Evolutionary conservation across 169 alveolate genomes (phyloP), one percentile per base, ranked within the genome.

Genomic region (Cryptosporidium ubiquitum): DNA sequence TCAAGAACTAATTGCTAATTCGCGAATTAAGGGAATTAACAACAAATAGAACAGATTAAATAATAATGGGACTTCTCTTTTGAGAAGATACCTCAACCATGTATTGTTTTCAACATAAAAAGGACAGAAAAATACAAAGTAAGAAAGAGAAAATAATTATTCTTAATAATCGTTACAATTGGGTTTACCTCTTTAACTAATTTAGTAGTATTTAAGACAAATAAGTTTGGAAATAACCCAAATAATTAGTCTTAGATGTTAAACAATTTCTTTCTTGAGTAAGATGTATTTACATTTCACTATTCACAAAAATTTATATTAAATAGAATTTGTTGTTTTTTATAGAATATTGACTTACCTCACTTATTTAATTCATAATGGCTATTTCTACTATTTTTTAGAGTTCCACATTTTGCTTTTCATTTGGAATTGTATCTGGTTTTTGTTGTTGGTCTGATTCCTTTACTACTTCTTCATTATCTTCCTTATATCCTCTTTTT

Each of bases 401-500:
- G 66, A n/a, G 66, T 47, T 1, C 20, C 16, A 5, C 20, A 35
- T 23, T 26, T 55, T 55, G 37, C 4, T 6, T 26, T 7, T 9
- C 37, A 55, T 20, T 55, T 51, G 61, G 3, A 51, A 10, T 14
- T 2, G 61, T 5, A n/a, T 3, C 61, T 23, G 37, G 35, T 10
- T 55, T 26, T 55, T 55, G 66, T 10, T 55, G 14, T 55, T 55
- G 44, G 18, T 37, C 44, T 31, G 73, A 33, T 33, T 66, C 73
- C 29, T 33, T 37, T 16, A 0, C 52, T 9, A 29, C 64, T 39
- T 69, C 4, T n/a, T 20, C 42, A 12, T 51, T 69, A 23, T 47
- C 64, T 10, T 44, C 69, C 29, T 44, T 49, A 33, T 71, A 29
- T 14, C 85, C 89, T 79, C 89, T 79, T 39, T 79, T 79, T 51